Base-by-base conservation (phyloP, 345 rosid genomes). In the Gynandropsis gynandra region DNA sequence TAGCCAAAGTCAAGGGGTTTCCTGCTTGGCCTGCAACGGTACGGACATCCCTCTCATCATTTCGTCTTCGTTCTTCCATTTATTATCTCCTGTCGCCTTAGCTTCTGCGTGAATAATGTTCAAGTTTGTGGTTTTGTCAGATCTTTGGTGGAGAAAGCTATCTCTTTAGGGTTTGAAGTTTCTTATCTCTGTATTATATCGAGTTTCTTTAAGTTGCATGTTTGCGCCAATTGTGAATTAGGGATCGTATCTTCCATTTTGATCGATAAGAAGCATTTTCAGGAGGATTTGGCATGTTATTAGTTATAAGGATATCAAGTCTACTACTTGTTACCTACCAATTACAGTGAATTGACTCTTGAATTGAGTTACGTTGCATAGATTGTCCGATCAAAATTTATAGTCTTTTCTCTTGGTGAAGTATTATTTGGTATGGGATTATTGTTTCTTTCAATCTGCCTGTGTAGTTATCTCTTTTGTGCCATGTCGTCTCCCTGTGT, bases 11-110 rank as follows among this genome's bases (percentile, higher is more conserved):
- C 60, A 92, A 85, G 74, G 98, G 97, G 1, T 92, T 87, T 55
- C 96, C 98, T 61, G 89, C 98, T 50, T 92, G 96, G 98, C 98
- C 98, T 59, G 98, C 98, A 57, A 84, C 80, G 75, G 98, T 92
- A 82, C 48, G 73, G 7, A 9, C 47, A 10, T 12, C 47, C 16
- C 47, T 45, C 9, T 32, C 32, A 12, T 29, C 12, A 21, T 3
- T 34, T 48, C 27, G 33, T 0, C 41, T 11, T 24, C 7, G 42
- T 10, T 37, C 6, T 15, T 50, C 20, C 6, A 5, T 16, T 9
- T 20, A 1, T 27, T 15, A 20, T 39, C 8, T 29, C 46, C 54
- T 19, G 29, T 24, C 5, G 37, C 10, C 16, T 52, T 24, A 31
- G 8, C 5, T 34, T 61, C 16, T 42, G 9, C 40, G n/a, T 43